Evolutionary conservation across 1,139 yeast species (phyloP).

Genomic region (Suhomyces yuchorum): DNA sequence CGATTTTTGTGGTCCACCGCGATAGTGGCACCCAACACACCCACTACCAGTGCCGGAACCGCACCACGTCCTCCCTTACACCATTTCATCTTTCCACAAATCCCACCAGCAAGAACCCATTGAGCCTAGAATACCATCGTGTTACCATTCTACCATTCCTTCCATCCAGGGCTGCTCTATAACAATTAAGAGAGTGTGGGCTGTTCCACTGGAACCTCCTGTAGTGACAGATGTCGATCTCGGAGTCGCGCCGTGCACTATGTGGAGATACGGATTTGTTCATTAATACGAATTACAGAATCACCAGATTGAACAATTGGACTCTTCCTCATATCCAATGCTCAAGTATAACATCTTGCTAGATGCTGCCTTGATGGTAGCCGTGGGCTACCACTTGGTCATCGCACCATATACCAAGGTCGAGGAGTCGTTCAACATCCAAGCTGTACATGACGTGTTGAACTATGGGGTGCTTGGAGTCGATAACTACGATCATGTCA

Average conservation of each 20-base stretch:
- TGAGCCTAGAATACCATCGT: too few relatives aligned
- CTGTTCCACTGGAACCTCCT: too few relatives aligned
- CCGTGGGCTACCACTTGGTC: slow-evolving; percentile 48
- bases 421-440: slow-evolving; percentile 90
- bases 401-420: slow-evolving; percentile 86
- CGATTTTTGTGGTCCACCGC: too few relatives aligned
- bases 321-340: slow-evolving; percentile 3
- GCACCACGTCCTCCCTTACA: too few relatives aligned
- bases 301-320: neutral
- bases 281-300: neutral
- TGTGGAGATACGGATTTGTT: neutral
- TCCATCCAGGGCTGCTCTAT: too few relatives aligned
- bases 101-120: too few relatives aligned
- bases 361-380: slow-evolving; percentile 29
- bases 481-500: slow-evolving; percentile 65
- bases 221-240: neutral
- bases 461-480: slow-evolving; percentile 55
- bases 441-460: slow-evolving; percentile 83
- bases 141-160: too few relatives aligned
- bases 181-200: too few relatives aligned
- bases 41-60: too few relatives aligned
- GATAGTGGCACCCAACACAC: too few relatives aligned
- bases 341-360: slow-evolving; percentile 23
- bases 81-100: too few relatives aligned
- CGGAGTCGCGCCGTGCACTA: neutral